Evolutionary conservation across 495 filamentous ascomycete species (phyloP), one percentile per base, ranked within the genome.

Genomic region (Aspergillus heteromorphus): DNA sequence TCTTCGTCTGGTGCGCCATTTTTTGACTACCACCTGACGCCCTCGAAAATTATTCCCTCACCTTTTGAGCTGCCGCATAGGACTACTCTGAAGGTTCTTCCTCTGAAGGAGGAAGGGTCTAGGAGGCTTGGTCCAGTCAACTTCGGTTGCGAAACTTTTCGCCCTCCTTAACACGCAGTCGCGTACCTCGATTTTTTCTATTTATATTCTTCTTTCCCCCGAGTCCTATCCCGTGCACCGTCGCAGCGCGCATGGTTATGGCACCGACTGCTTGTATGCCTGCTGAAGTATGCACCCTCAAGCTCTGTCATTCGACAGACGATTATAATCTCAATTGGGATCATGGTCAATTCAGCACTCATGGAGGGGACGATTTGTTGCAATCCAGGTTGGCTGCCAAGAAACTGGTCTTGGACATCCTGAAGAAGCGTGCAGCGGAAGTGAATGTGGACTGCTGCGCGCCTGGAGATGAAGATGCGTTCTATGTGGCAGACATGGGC

Each of bases 401-500:
- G 64, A 67, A 73, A 29, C 60, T 95, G 74, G 87, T 97, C 65
- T 80, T 86, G 58, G 78, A 89, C 60, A 84, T 91, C 61, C 75
- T 97, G 64, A 88, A 87, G 75, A 81, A 84, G 58, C 90, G 88
- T 53, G 85, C 96, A 49, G 81, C 88, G 54, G 81, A 72, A 58
- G 85, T 97, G 59, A 83, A 98, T 78, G 83, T 86, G 54, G 88
- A 97, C 60, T 74, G 71, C 53, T 97, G 95, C 71, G 88, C 86
- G 48, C 79, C 89, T 27, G 95, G 95, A 53, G 92, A 89, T 54
- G 93, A 97, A 73, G 93, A 97, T 78, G 84, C 93, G 27, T 99
- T 97, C 71, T 97, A 96, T 71, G 95, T 99, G 56, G 92, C 88
- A 58, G 93, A 99, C 75, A 85, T 99, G 72, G 93, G 95, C 67